Percentiles rank a stretch among this genome's conserved stretches.
Evolutionary conservation across 1,284 basidiomycete genomes (phyloP).

Genomic region (Malassezia psittaci): DNA sequence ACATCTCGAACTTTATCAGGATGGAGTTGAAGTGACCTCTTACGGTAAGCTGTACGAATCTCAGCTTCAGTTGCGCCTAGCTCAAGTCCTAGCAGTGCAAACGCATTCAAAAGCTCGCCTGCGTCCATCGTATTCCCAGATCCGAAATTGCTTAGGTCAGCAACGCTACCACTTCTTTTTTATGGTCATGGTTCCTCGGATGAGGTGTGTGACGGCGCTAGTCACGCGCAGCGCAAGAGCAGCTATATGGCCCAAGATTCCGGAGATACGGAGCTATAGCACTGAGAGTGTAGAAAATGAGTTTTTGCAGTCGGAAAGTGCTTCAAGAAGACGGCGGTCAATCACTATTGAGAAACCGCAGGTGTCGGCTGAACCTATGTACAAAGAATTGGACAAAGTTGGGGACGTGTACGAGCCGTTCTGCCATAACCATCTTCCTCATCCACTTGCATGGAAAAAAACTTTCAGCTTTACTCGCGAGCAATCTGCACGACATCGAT

Average conservation of each 20-base stretch:
- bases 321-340: neutral
- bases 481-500: conserved; percentile 23
- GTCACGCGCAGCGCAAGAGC: neutral
- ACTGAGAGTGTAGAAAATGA: too few relatives aligned
- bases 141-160: neutral
- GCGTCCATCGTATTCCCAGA: neutral
- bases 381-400: neutral
- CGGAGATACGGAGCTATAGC: too few relatives aligned
- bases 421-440: conserved; percentile 24
- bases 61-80: conserved; percentile 67
- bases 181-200: neutral
- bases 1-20: conserved; percentile 42
- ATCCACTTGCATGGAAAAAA: conserved; percentile 22
- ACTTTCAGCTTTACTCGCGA: conserved; percentile 19
- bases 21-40: conserved; percentile 33
- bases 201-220: neutral
- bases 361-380: conserved; percentile 6
- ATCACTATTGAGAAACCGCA: neutral
- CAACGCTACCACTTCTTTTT: neutral
- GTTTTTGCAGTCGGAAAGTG: neutral
- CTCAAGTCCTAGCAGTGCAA: conserved; percentile 54
- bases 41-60: conserved; percentile 63
- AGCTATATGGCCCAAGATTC: neutral
- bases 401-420: neutral
- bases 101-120: conserved; percentile 9